phyloP scores from a whole-genome alignment of 1,284 basidiomycete genomes.

The Cutaneotrichosporon cutaneum region DNA sequence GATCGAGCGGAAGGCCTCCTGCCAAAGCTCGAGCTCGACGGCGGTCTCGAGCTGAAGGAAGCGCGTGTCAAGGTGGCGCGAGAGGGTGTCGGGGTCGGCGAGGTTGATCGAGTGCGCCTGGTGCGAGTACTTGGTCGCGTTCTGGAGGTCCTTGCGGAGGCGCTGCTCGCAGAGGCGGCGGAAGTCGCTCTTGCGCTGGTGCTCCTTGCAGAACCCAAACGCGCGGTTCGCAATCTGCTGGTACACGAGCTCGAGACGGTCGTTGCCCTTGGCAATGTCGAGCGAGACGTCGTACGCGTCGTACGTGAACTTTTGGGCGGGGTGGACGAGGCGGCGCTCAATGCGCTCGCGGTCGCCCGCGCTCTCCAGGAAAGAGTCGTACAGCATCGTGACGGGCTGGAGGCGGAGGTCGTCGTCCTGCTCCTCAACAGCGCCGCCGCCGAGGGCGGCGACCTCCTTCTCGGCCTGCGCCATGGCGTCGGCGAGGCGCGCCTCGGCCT shows the following conservation, averaged over 20 bases:
- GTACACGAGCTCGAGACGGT: conserved; percentile 88
- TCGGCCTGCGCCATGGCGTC: conserved; percentile 73
- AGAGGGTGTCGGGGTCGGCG: conserved; percentile 90
- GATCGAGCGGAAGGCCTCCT: conserved; percentile 97
- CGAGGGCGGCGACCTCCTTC: conserved; percentile 79
- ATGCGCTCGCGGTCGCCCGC: conserved; percentile 90
- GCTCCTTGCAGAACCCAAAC: conserved; percentile 92
- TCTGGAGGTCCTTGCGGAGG: conserved; percentile 88
- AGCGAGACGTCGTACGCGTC: conserved; percentile 96
- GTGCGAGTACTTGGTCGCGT: conserved; percentile 93
- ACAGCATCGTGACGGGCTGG: conserved; percentile 48
- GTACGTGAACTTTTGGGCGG: conserved; percentile 98
- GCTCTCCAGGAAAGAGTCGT: conserved; percentile 48
- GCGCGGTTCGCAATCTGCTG: conserved; percentile 97
- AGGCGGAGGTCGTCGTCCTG: conserved; percentile 49
- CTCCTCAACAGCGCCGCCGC: conserved; percentile 57
- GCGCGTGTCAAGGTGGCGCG: conserved; percentile 95
- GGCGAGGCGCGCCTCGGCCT: conserved; percentile 82
- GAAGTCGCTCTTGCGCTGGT: conserved; percentile 96
- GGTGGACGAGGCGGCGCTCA: conserved; percentile 91
- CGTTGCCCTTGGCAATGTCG: conserved; percentile 96
- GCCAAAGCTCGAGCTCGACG: conserved; percentile 98
- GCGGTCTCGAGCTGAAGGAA: conserved; percentile 98
- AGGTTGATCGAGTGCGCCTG: conserved; percentile 98
- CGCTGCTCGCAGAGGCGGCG: conserved; percentile 89